phyloP scores from a whole-genome alignment of 2,329 filamentous ascomycete species.

The Exophiala aquamarina region DNA sequence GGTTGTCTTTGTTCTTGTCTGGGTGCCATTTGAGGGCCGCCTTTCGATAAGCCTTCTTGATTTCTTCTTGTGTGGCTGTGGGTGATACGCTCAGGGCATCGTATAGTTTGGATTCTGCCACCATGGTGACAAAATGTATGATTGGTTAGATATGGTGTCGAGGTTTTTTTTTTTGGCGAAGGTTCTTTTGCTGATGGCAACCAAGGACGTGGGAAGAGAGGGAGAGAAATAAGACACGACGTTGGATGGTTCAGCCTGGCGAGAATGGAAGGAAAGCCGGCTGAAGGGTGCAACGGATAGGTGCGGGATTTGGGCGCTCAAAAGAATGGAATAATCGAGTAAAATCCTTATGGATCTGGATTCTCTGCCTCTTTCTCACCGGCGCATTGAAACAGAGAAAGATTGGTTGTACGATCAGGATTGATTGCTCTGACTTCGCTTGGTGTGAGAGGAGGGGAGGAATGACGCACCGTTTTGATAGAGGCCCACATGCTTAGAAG shows the following conservation, averaged over 20 bases:
- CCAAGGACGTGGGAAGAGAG: slow-evolving; percentile 20
- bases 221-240: slow-evolving; percentile 17
- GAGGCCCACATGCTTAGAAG: slow-evolving; percentile 1
- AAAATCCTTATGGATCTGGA: slow-evolving; percentile 9
- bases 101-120: slow-evolving; percentile 94
- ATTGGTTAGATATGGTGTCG: slow-evolving; percentile 12
- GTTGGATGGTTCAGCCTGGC: slow-evolving; percentile 8
- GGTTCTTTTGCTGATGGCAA: slow-evolving; percentile 28
- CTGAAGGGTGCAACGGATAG: slow-evolving; percentile 1
- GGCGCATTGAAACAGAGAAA: slow-evolving; percentile 1
- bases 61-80: slow-evolving; percentile 82
- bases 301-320: slow-evolving; percentile 21
- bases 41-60: slow-evolving; percentile 95
- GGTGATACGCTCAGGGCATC: slow-evolving; percentile 78
- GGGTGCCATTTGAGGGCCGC: slow-evolving; percentile 89
- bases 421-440: not conserved
- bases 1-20: slow-evolving; percentile 96
- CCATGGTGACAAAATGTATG: slow-evolving; percentile 60
- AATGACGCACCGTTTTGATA: slow-evolving; percentile 8
- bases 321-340: slow-evolving; percentile 21
- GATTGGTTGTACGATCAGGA: not conserved
- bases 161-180: slow-evolving; percentile 16
- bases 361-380: no score
- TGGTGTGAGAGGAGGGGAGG: slow-evolving; percentile 4
- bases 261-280: not conserved